These are phyloP conservation scores for Annulohypoxylon truncatum DNA, from an alignment of 2,329 filamentous ascomycete species.

Conservation along the genomic window DNA sequence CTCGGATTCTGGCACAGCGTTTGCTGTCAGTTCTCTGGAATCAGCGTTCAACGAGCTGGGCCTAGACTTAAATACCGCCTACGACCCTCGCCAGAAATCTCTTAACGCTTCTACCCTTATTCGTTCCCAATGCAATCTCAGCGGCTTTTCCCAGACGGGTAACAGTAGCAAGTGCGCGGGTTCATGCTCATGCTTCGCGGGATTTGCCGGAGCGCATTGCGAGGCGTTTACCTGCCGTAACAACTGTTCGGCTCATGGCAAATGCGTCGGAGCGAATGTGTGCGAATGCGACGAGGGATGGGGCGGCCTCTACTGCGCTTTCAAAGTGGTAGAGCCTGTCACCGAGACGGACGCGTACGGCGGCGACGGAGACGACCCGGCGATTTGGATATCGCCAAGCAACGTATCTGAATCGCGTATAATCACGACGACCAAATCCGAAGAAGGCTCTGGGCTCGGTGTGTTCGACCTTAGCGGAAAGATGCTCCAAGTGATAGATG, in stretches of 20 bases:
- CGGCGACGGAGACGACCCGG: conserved; percentile 60
- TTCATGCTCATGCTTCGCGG: conserved; percentile 58
- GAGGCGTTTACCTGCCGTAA: conserved; percentile 53
- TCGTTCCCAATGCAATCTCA: conserved; percentile 51
- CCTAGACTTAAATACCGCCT: conserved; percentile 53
- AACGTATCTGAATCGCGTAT: conserved; percentile 58
- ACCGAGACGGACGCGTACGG: conserved; percentile 59
- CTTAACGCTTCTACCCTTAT: conserved; percentile 47
- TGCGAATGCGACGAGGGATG: conserved; percentile 57
- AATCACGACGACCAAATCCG: conserved; percentile 64
- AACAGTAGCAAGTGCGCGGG: background rate
- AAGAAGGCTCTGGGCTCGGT: conserved; percentile 59
- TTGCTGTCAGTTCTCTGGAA: conserved; percentile 55
- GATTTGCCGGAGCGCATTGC: conserved; percentile 54
- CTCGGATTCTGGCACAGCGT: conserved; percentile 53
- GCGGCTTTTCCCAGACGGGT: conserved; percentile 53
- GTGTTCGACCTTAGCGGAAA: conserved; percentile 63
- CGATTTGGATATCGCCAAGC: conserved; percentile 60
- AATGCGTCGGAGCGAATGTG: conserved; percentile 55
- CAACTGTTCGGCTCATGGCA: conserved; percentile 56
- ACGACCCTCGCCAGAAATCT: conserved; percentile 50
- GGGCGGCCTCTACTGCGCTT: conserved; percentile 60
- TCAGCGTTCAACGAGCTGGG: conserved; percentile 49
- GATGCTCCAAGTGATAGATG: conserved; percentile 57
- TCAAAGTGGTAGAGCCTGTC: conserved; percentile 55